Conservation (phyloP, 495 filamentous ascomycete genomes). For the Oidiodendron maius region DNA sequence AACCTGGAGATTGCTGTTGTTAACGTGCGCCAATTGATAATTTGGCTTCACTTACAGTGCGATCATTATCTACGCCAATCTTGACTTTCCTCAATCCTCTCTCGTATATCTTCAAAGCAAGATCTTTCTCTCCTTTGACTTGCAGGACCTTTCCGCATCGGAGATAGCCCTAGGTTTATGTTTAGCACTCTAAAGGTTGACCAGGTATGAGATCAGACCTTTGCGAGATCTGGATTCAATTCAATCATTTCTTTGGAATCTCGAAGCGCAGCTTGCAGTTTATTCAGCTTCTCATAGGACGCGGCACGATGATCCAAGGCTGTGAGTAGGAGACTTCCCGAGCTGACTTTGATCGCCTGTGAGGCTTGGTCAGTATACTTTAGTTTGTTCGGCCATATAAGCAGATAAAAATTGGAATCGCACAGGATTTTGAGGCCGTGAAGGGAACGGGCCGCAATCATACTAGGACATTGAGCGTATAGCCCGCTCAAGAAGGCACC, state of each 20-base stretch:
- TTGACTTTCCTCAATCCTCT: conserved; percentile 22
- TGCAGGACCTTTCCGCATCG: conserved; percentile 23
- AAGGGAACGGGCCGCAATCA: neutral
- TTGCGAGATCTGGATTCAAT: conserved; percentile 18
- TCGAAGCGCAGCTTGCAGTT: conserved; percentile 17
- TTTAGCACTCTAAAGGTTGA: neutral
- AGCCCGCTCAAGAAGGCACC: neutral
- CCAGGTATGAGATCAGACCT: conserved; percentile 7
- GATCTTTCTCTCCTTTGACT: conserved; percentile 13
- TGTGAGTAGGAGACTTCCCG: conserved; percentile 17
- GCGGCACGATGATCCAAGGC: conserved; percentile 24
- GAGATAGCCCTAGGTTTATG: conserved; percentile 20
- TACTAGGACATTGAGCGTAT: too few species aligned
- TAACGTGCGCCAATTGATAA: neutral
- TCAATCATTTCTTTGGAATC: conserved; percentile 25
- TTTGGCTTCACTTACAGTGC: conserved; percentile 6
- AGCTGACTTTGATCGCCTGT: conserved; percentile 18
- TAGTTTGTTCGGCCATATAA: neutral
- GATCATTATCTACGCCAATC: conserved; percentile 19
- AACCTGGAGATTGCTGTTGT: conserved; percentile 2
- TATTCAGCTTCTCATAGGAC: conserved; percentile 21
- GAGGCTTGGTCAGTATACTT: neutral
- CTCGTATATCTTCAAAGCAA: conserved; percentile 25
- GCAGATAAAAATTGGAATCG: neutral
- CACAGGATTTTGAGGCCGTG: neutral